Percentiles rank a stretch among this genome's conserved stretches.
phyloP scores from a whole-genome alignment of 2,329 filamentous ascomycete species.

The Ramichloridium luteum region DNA sequence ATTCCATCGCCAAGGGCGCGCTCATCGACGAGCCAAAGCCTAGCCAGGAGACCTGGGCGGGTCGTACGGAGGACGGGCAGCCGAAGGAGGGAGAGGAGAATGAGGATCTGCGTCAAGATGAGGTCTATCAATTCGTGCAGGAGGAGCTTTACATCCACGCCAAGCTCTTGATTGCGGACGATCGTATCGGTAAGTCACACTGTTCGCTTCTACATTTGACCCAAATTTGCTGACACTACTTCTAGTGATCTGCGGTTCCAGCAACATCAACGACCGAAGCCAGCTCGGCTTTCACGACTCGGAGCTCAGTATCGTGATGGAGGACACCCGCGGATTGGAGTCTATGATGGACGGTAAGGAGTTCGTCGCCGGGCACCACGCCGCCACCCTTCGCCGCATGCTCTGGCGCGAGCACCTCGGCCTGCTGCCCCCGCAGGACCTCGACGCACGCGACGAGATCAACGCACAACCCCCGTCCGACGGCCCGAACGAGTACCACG shows the following conservation, averaged over 20 bases:
- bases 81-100: constrained; percentile 14
- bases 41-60: constrained; percentile 64
- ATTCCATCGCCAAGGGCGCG: constrained; percentile 62
- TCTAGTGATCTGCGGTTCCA: constrained; percentile 52
- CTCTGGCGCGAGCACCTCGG: constrained; percentile 89
- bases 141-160: constrained; percentile 94
- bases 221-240: constrained; percentile 7
- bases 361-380: constrained; percentile 69
- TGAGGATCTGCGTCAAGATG: constrained; percentile 49
- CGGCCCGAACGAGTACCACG: constrained; percentile 60
- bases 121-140: constrained; percentile 81
- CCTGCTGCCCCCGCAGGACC: constrained; percentile 58
- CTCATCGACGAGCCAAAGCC: constrained; percentile 58
- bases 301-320: constrained; percentile 80
- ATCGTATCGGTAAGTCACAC: constrained; percentile 43
- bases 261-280: constrained; percentile 80
- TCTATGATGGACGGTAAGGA: constrained; percentile 68
- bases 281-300: constrained; percentile 84
- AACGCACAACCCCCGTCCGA: constrained; percentile 68
- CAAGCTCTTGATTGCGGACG: constrained; percentile 79
- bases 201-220: neutral
- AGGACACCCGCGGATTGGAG: constrained; percentile 60
- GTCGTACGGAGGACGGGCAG: constrained; percentile 25
- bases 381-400: constrained; percentile 65
- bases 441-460: constrained; percentile 51